These are phyloP conservation scores for Didymella sp. DNA, from an alignment of 2,329 filamentous ascomycete genomes.

Conservation along the genomic window DNA sequence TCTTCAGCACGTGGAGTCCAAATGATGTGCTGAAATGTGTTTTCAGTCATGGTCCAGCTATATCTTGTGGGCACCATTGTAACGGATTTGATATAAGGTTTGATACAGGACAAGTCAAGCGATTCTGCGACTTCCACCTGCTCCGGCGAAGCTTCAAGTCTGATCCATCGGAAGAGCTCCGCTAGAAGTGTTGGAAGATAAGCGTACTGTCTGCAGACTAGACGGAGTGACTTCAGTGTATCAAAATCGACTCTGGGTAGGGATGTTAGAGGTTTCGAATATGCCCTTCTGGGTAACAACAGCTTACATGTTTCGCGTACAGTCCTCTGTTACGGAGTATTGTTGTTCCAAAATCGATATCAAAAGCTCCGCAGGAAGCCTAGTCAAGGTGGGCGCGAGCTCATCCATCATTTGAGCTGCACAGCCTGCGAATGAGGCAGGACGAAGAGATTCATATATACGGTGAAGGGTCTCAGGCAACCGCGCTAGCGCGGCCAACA, in stretches of 20 bases:
- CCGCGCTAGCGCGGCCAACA: no score
- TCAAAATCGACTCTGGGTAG: neutral
- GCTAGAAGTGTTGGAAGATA: neutral
- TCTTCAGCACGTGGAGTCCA: neutral
- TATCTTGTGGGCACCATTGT: neutral
- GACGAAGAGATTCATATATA: no score
- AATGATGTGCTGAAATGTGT: neutral
- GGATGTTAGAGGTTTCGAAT: neutral
- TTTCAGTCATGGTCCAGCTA: constrained; percentile 1
- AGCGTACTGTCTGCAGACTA: neutral
- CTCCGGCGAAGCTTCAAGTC: neutral
- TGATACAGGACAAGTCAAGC: neutral
- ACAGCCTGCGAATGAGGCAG: no score
- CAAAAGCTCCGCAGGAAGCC: neutral
- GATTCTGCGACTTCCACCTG: neutral
- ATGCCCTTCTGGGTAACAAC: no score
- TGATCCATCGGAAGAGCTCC: neutral
- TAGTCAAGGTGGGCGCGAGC: neutral
- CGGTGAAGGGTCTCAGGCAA: neutral
- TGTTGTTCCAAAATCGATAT: neutral
- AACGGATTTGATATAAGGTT: neutral
- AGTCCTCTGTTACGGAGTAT: neutral
- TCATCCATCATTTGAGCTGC: neutral
- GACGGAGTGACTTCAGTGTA: neutral
- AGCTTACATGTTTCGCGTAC: neutral